These are phyloP conservation scores for Musa acuminata DNA, from an alignment of 176 grass and related monocot genomes.

Conservation along the genomic window DNA sequence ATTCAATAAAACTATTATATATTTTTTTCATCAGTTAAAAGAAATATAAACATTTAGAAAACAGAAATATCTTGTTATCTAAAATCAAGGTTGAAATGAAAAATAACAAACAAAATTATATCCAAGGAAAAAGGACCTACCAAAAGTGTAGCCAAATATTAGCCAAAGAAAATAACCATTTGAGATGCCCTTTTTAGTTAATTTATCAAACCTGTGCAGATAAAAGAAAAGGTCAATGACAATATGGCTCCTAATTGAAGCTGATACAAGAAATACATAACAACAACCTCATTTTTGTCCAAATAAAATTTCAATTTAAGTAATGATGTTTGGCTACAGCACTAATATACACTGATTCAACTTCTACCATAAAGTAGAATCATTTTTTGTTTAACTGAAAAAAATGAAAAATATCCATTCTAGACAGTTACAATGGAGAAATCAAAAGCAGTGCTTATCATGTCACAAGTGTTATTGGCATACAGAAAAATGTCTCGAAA, in stretches of 20 bases:
- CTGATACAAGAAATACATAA: neutral
- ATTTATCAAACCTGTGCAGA: slow-evolving; percentile 2
- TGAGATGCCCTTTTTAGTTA: neutral
- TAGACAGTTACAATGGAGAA: too few species aligned
- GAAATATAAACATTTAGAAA: neutral
- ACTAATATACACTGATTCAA: too few species aligned
- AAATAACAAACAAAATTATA: neutral
- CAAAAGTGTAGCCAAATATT: neutral
- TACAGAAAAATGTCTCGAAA: neutral
- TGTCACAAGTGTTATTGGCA: neutral
- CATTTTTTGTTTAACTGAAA: too few species aligned
- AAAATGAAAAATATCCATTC: too few species aligned
- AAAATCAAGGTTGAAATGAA: neutral
- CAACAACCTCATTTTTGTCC: neutral
- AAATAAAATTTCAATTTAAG: too few species aligned
- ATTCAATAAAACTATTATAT: too few species aligned
- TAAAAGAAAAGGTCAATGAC: neutral
- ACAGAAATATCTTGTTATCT: neutral
- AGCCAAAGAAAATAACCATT: slow-evolving; percentile 9
- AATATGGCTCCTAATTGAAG: neutral
- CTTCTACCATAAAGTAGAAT: too few species aligned
- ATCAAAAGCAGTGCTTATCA: too few species aligned
- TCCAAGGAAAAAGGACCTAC: neutral
- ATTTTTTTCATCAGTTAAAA: neutral
- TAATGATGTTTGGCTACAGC: too few species aligned